Evolutionary conservation across 768 basidiomycete genomes (phyloP), one percentile per base, ranked within the genome.

Genomic region (Glaciozyma antarctica): DNA sequence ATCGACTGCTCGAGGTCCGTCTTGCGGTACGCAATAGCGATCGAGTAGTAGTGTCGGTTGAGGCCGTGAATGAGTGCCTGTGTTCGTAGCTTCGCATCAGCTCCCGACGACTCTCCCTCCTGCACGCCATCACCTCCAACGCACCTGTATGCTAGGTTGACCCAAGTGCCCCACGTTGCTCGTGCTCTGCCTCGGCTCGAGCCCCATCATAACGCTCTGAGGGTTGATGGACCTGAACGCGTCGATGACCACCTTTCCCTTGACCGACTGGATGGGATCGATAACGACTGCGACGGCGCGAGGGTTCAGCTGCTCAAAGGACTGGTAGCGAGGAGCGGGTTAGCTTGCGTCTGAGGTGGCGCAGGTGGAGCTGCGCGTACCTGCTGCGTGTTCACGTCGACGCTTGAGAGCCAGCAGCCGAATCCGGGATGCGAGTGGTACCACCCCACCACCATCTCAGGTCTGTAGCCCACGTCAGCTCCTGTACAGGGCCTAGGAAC

Each of bases 371-470:
- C 45, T 43, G 26, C 53, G 74, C 79, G 66, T 61, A 87, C 93
- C 81, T 98, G 95, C 75, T 99, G 95, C 6, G 95, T 99, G 78
- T 97, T 95, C 75, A 98, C 92, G 79, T 99, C 95, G 26, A 98
- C 94, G 72, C 90, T 92, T 54, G 93, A 97, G 48, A 99, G 80
- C 95, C 95, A 99, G 77, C 95, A 99, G 7, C 95, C 95, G 78
- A 98, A 99, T 45, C 95, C 95, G 62, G 95, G 95, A 81, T 99
- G 95, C 47, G 95, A 98, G 78, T 99, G 95, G 75, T 99, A 99
- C 95, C 95, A 99, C 5, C 95, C 95, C 1, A 99, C 95, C 8
- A 98, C 95, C 85, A 87, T 89, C 80, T 98, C 95, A 41, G 94
- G 89, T 72, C 93, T 79, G 62, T 86, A 24, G 24, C 19, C 38